Base-by-base conservation (phyloP, 2,329 filamentous ascomycete genomes). In the Fusarium tupiense region DNA sequence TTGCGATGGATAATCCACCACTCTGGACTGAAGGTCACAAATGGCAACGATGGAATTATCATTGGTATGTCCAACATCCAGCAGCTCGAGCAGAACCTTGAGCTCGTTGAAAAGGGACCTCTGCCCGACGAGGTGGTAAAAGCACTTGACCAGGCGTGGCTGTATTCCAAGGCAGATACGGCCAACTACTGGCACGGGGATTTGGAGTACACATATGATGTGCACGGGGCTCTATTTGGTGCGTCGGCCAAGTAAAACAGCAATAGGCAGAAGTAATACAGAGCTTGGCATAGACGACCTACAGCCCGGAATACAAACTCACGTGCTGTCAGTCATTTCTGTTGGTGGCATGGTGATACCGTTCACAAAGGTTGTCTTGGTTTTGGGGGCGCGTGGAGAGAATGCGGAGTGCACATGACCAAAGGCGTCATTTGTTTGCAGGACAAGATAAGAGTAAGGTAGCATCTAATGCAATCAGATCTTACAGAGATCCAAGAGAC, bases 121-220 rank as follows among this genome's bases (percentile, higher is more conserved):
- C 83, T 97, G 72, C 94, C 94, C 0, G 89, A 93, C 19, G 93
- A 94, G 33, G 91, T 97, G 22, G 88, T 97, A 16, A 83, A 91
- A 80, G 91, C 89, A 19, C 84, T 97, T 66, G 94, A 97, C 76
- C 85, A 93, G 82, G 94, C 93, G 8, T 97, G 95, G 94, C 73
- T 86, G 76, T 85, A 92, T n/a, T 85, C 88, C 19, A 95, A 94
- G 84, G 80, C 82, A 5, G 87, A 89, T 40, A 84, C 85, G 16
- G 71, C 84, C 14, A 83, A 84, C 57, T 90, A 90, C 76, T 90
- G 87, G 87, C 88, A 89, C 75, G 84, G 85, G 61, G 90, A 92
- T 57, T 81, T 93, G 61, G 87, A 88, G 80, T 94, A 94, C 76
- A 88, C 86, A 20, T 94, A 93, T 76, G 86, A 94, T 78, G 90